These are phyloP conservation scores for Scutellaria barbata DNA, from an alignment of 257 asterid species.

Conservation along the genomic window DNA sequence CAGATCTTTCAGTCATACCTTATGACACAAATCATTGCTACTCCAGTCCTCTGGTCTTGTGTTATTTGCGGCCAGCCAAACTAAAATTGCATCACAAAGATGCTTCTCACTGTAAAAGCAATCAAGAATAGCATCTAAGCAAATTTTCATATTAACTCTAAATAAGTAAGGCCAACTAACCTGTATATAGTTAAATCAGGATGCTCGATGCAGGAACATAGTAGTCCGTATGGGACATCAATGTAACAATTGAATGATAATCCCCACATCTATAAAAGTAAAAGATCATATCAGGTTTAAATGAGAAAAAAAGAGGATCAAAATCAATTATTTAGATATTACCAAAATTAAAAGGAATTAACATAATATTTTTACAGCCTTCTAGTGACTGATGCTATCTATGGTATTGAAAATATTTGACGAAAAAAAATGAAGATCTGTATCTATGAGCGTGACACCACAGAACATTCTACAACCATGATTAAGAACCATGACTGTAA, in stretches of 20 bases:
- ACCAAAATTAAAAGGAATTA: not conserved
- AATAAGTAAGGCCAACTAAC: slow-evolving; percentile 41
- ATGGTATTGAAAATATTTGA: not conserved
- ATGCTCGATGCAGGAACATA: slow-evolving; percentile 60
- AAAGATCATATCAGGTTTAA: slow-evolving; percentile 24
- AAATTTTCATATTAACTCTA: slow-evolving; percentile 16
- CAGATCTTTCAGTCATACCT: slow-evolving; percentile 46
- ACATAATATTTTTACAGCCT: slow-evolving; percentile 21
- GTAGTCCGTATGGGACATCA: slow-evolving; percentile 57
- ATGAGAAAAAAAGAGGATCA: slow-evolving; percentile 8
- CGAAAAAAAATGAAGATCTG: slow-evolving; percentile 9
- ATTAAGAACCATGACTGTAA: not conserved
- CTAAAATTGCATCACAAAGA: slow-evolving; percentile 70
- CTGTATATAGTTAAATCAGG: slow-evolving; percentile 78
- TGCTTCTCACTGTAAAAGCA: slow-evolving; percentile 68
- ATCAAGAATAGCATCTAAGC: slow-evolving; percentile 32
- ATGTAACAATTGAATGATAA: slow-evolving; percentile 54
- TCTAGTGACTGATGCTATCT: slow-evolving; percentile 2
- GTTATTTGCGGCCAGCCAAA: slow-evolving; percentile 61
- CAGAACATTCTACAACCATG: slow-evolving; percentile 23
- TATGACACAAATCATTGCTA: slow-evolving; percentile 35
- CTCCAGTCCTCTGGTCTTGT: slow-evolving; percentile 44
- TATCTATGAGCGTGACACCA: slow-evolving; percentile 20
- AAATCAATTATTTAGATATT: not conserved
- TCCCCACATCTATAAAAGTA: slow-evolving; percentile 73